phyloP scores from a whole-genome alignment of 208 protist genomes.

The Leishmania arabica region DNA sequence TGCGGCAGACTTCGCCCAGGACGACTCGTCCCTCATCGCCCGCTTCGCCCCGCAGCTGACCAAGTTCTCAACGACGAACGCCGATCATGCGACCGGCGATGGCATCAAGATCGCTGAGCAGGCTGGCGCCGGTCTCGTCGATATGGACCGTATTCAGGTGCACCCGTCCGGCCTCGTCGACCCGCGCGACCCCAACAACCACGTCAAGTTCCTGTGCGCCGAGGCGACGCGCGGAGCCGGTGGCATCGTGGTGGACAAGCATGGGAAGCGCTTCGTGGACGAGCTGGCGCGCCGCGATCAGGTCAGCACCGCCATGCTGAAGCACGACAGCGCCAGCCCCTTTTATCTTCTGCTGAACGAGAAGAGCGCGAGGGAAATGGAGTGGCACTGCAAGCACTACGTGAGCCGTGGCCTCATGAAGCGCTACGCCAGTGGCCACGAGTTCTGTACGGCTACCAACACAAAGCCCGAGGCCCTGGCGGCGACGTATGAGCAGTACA shows the following conservation, averaged over 20 bases:
- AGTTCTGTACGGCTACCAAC: conserved; percentile 50
- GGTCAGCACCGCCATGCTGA: conserved; percentile 77
- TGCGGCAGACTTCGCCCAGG: conserved; percentile 29
- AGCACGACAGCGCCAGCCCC: conserved; percentile 41
- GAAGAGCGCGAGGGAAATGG: conserved; percentile 60
- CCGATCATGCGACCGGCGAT: conserved; percentile 75
- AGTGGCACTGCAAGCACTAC: conserved; percentile 84
- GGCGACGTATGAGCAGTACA: conserved; percentile 55
- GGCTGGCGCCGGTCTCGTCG: conserved; percentile 55
- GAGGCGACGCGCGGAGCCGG: conserved; percentile 94
- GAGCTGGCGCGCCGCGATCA: conserved; percentile 87
- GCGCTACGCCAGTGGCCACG: conserved; percentile 39
- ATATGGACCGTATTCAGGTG: conserved; percentile 81
- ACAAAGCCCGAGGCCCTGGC: conserved; percentile 36
- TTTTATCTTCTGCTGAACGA: conserved; percentile 75
- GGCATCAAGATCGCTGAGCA: conserved; percentile 70
- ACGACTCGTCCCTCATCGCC: conserved; percentile 51
- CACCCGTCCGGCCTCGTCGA: conserved; percentile 95
- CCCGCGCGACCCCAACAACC: conserved; percentile 73
- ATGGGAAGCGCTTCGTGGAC: conserved; percentile 74
- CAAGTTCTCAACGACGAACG: conserved; percentile 90
- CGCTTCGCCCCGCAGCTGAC: conserved; percentile 66
- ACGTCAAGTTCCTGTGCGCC: conserved; percentile 92
- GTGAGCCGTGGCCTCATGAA: conserved; percentile 77
- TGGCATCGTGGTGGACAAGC: conserved; percentile 79